These are phyloP conservation scores for Talaromyces liani DNA, from an alignment of 495 filamentous ascomycete genomes.

Conservation along the genomic window DNA sequence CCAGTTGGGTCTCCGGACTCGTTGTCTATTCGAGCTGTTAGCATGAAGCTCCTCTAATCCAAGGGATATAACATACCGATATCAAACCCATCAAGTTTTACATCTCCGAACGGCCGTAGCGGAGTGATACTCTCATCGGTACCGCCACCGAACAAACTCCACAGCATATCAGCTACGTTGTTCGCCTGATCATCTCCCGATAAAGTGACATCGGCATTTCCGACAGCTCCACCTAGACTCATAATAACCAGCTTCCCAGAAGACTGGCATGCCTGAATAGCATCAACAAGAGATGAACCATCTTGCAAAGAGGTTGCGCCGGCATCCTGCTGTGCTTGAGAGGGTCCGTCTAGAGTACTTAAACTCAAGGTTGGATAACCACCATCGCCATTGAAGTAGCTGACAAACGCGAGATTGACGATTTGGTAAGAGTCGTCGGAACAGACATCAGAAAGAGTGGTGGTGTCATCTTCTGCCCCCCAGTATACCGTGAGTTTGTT, in stretches of 20 bases:
- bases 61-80: constrained; percentile 23
- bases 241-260: constrained; percentile 42
- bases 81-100: constrained; percentile 54
- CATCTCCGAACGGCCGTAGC: constrained; percentile 44
- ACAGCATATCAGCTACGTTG: constrained; percentile 40
- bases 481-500: constrained; percentile 4
- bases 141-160: constrained; percentile 43
- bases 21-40: constrained; percentile 13
- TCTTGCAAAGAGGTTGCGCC: constrained; percentile 35
- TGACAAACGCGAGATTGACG: constrained; percentile 59
- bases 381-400: constrained; percentile 46
- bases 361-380: constrained; percentile 57
- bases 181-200: constrained; percentile 28
- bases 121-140: constrained; percentile 15
- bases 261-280: constrained; percentile 43
- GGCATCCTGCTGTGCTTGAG: constrained; percentile 37
- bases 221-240: constrained; percentile 38
- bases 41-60: background rate
- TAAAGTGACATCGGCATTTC: constrained; percentile 28
- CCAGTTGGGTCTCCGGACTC: constrained; percentile 17
- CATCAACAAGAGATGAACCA: constrained; percentile 25
- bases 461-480: constrained; percentile 6
- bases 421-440: constrained; percentile 53
- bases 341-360: constrained; percentile 34
- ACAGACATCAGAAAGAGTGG: constrained; percentile 47